Base-by-base conservation (phyloP, 768 basidiomycete genomes). In the Boletus insuetus region DNA sequence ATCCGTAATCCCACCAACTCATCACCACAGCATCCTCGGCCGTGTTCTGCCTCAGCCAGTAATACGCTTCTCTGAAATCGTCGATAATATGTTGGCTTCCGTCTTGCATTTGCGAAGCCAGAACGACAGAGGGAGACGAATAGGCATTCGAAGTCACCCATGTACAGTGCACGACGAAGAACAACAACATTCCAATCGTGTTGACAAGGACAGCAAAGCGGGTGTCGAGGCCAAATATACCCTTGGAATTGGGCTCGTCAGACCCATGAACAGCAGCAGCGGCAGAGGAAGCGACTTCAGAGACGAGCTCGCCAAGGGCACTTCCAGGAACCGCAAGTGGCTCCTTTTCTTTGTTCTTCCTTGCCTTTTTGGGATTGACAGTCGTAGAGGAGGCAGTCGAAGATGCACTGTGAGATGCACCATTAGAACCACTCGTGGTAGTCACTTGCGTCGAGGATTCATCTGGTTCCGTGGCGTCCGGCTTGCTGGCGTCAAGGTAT, bases 1-100 rank as follows among this genome's bases (percentile, higher is more conserved):
- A 98, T 29, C 96, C 97, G 62, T 98, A 99, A 75, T 98, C 97
- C 97, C 97, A 98, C 97, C 97, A 99, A 57, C 89, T 92, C 94
- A 96, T 95, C 24, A 98, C 87, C 32, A 98, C 95, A 6, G 94
- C 86, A 56, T 91, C 87, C 71, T 94, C 78, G 6, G 88, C 81
- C 3, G 97, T 99, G 75, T 98, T 99, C 75, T 95, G 89, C 49
- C 97, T 81, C 46, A 99, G 73, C 97, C 97, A 99, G 68, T 98
- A 98, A 72, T 99, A 98, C 13, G 97, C 97, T 76, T 98, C 97
- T 55, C 97, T 82, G 85, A 98, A 99, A 71, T 99, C 97, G 66
- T 99, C 97, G 64, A 99, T 98, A 65, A 98, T 91, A 70, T 94
- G 86, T 67, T 92, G 88, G 53, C 83, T 87, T 19, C 97, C 97